Base-by-base conservation (phyloP, 106 monocot genomes). In the Apostasia shenzhenica region DNA sequence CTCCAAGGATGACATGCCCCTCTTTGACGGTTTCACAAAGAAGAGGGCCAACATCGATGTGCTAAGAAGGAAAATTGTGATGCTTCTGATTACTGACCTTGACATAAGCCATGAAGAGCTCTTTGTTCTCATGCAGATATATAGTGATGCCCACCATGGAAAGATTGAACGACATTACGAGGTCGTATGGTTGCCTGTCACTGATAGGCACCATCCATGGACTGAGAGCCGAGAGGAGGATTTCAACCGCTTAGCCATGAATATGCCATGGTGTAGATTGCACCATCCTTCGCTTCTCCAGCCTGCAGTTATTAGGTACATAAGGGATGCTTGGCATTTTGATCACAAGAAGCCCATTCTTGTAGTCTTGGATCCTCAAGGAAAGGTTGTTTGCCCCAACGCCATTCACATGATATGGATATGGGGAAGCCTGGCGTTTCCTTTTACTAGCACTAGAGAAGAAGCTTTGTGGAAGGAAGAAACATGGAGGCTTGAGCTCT, bases 371-470 rank as follows among this genome's bases (percentile, higher is more conserved):
- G 87, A 94, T 61, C 76, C 86, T 0, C 86, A 87, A 71, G 94
- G 87, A 8, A 94, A 77, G 80, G 79, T 90, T 44, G 84, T 77
- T 7, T 87, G 78, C 61, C 94, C 84, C 1, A 90, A 94, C 55
- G 89, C 94, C 13, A 49, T 90, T 40, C 82, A 87, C 78, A 94
- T 94, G 94, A 87, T 90, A 63, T 90, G 80, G 86, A 94, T 94
- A 38, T 94, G 94, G 94, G 89, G 94, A 12, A 90, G 80, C 73
- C 64, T 82, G 13, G 89, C 89, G 2, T 90, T 82, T 68, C 94
- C 94, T 38, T 94, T 94, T 43, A 84, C 82, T 14, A 89, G 80
- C 61, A 66, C 8, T 55, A 81, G 84, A 74, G 93, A 94, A 75
- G 86, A 89, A 51, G 82, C 86, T 9, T 78, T 94, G 26, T 89